Evolutionary conservation across 495 filamentous ascomycete species (phyloP), one percentile per base, ranked within the genome.

Genomic region (Beverwykella pulmonaria): DNA sequence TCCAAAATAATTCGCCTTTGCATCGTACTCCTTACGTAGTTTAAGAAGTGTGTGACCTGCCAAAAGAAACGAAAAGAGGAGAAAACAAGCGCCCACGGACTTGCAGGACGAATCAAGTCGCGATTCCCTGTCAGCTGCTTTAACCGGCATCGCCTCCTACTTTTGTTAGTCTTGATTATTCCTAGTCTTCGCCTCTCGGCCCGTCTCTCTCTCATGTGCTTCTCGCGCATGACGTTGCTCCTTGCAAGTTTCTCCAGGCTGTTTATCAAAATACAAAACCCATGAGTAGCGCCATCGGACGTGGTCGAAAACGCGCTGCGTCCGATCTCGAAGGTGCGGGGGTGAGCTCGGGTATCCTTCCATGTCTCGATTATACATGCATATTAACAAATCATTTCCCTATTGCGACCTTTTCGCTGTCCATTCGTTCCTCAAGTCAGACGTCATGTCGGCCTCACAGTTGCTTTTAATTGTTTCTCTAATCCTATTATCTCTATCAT

Each of bases 111-210:
- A 55, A 57, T 47, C 54, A 59, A 32, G 53, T 41, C 39, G 39
- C n/a, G n/a, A 27, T 58, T 29, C 62, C 62, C 36, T 58, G 62
- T 41, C 53, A 22, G 29, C 46, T 65, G 19, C 62, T 59, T 65
- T 65, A 65, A 58, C 62, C 62, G 54, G 62, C 25, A 23, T 47
- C 29, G 22, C 8, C 19, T 34, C 53, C 53, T 26, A 56, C 2
- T 19, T 27, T 46, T 12, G 17, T 29, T 46, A 12, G 46, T 23
- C 2, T 1, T 27, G 20, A 27, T 27, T 15, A 58, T 41, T 27
- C 32, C 27, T 46, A 44, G 59, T 20, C 59, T 32, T 48, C 36
- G 22, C 50, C 22, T 26, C 34, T 61, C 2, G 30, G 30, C 15
- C 22, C 14, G 19, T 9, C 12, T 4, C 29, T 23, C 25, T 23